A percentile compares a stretch with the other conserved stretches of the same genome.
phyloP scores from a whole-genome alignment of 108 stramenopile species.

The Thalassiosira profunda region DNA sequence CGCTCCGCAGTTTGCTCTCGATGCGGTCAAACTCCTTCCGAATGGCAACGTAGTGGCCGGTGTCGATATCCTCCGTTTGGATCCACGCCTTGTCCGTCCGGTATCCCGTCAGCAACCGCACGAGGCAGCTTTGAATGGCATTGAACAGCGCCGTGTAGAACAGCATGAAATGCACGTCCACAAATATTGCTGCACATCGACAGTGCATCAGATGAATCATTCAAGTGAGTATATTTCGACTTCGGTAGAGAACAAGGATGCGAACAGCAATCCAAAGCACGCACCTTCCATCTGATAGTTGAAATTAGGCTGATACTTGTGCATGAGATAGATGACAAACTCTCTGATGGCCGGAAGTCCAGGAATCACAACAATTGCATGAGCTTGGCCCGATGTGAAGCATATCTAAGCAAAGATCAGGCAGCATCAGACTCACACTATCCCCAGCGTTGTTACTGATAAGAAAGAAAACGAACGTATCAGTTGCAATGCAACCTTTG shows the following conservation, averaged over 20 bases:
- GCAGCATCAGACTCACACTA: constrained; percentile 26
- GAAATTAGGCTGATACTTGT: neutral
- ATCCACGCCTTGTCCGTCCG: constrained; percentile 74
- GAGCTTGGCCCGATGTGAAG: neutral
- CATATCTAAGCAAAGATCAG: neutral
- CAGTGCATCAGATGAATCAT: neutral
- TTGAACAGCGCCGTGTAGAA: constrained; percentile 91
- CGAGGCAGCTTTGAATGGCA: constrained; percentile 72
- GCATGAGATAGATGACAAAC: constrained; percentile 1
- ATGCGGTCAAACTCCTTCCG: constrained; percentile 87
- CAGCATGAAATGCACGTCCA: constrained; percentile 89
- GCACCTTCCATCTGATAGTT: constrained; percentile 48
- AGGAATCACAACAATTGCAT: constrained; percentile 51
- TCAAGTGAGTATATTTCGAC: neutral
- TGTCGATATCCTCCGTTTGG: constrained; percentile 80
- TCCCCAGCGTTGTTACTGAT: constrained; percentile 46
- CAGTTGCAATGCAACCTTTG: neutral
- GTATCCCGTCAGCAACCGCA: constrained; percentile 57
- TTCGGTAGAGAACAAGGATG: neutral
- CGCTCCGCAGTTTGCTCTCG: constrained; percentile 8
- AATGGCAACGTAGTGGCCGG: constrained; percentile 91
- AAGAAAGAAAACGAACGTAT: constrained; percentile 5
- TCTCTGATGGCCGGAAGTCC: constrained; percentile 69
- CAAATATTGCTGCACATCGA: constrained; percentile 57
- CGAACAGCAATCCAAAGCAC: neutral